These are phyloP conservation scores for Ganoderma lucidum DNA, from an alignment of 1,284 basidiomycete species.

Conservation along the genomic window DNA sequence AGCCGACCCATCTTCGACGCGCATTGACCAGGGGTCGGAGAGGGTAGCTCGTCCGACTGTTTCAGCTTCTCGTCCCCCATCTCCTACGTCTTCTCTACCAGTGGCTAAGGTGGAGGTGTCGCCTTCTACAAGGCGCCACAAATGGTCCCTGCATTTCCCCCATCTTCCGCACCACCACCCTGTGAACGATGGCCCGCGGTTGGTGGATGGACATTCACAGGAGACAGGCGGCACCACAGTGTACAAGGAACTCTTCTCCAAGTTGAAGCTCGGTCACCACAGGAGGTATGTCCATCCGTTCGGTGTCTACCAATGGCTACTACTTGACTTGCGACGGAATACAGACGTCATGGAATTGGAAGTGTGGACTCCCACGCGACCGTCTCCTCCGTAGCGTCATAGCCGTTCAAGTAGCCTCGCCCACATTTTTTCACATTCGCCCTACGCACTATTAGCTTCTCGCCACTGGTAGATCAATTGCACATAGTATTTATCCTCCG, in stretches of 20 bases:
- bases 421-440: background rate
- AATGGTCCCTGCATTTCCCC: conserved; percentile 29
- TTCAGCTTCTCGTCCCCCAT: background rate
- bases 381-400: background rate
- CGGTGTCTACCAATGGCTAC: background rate
- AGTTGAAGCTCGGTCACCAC: conserved; percentile 21
- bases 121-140: conserved; percentile 9
- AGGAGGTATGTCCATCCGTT: conserved; percentile 17
- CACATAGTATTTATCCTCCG: background rate
- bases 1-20: background rate
- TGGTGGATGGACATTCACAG: conserved; percentile 1
- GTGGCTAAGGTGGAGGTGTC: background rate
- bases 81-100: background rate
- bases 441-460: background rate
- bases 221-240: background rate
- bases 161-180: conserved; percentile 16
- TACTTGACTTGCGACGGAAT: background rate
- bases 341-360: conserved; percentile 25
- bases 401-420: background rate
- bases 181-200: conserved; percentile 3
- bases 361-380: conserved; percentile 18
- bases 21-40: background rate
- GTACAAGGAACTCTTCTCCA: conserved; percentile 17
- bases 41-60: background rate
- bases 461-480: background rate